phyloP scores from a whole-genome alignment of 352 stramenopile species.

The Pythium biforme region DNA sequence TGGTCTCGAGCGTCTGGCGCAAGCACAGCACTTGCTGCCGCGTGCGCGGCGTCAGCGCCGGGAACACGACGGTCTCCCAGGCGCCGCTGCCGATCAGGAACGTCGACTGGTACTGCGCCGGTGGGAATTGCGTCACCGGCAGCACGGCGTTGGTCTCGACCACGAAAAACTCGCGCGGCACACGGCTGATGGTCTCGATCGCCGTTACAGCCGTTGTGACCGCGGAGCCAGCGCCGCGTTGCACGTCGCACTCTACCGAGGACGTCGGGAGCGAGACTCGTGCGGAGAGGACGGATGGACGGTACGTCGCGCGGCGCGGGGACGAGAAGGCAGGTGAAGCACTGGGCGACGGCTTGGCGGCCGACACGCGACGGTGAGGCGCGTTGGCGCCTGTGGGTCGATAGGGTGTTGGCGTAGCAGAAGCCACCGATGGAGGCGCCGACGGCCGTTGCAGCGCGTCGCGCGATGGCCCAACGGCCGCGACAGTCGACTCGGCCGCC shows the following conservation, averaged over 20 bases:
- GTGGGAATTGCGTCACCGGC: conserved; percentile 45
- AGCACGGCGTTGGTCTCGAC: conserved; percentile 70
- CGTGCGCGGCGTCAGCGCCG: conserved; percentile 56
- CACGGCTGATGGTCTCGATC: conserved; percentile 29
- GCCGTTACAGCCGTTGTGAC: not conserved
- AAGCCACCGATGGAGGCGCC: not conserved
- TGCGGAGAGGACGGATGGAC: not conserved
- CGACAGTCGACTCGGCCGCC: not conserved
- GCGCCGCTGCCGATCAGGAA: conserved; percentile 35
- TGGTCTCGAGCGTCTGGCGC: conserved; percentile 53
- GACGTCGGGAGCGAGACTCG: not conserved
- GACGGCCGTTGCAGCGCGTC: conserved; percentile 6
- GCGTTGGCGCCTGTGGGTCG: not conserved
- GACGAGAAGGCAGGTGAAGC: not conserved
- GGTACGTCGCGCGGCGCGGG: conserved; percentile 7
- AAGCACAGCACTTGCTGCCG: conserved; percentile 72
- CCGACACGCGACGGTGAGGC: not conserved
- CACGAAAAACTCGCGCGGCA: conserved; percentile 79
- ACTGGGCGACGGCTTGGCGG: conserved; percentile 6
- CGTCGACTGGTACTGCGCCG: conserved; percentile 57
- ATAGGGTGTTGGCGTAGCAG: not conserved
- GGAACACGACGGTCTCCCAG: conserved; percentile 80
- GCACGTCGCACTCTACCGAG: not conserved
- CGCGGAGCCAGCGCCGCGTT: not conserved
- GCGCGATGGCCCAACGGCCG: conserved; percentile 1